phyloP scores from a whole-genome alignment of 2,329 filamentous ascomycete genomes.

The Phoma sp. region DNA sequence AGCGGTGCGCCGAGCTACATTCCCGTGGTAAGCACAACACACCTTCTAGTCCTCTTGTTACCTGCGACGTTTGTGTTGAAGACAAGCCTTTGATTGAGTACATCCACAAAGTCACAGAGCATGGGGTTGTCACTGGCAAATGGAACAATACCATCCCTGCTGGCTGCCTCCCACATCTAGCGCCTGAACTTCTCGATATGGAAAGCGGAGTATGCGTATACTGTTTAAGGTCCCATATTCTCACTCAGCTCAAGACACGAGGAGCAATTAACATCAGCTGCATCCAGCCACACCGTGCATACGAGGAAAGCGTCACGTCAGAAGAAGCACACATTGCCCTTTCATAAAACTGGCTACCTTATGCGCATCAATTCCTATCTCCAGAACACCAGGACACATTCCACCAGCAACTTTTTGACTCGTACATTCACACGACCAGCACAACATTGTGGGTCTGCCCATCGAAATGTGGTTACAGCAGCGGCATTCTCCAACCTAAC shows the following conservation, averaged over 20 bases:
- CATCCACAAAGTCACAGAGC: neutral
- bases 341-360: neutral
- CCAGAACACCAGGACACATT: neutral
- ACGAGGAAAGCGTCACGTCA: neutral
- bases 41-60: neutral
- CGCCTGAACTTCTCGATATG: neutral
- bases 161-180: constrained; percentile 5
- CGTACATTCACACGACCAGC: neutral
- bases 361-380: neutral
- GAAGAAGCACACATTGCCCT: neutral
- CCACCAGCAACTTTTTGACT: neutral
- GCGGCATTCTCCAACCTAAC: neutral
- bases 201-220: neutral
- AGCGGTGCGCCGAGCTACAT: neutral
- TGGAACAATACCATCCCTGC: neutral
- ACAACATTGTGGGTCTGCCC: neutral
- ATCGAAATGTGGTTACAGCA: neutral
- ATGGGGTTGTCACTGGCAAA: neutral
- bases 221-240: constrained; percentile 1
- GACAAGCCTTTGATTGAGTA: constrained; percentile 1
- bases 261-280: constrained; percentile 6
- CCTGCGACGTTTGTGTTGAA: neutral
- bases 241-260: neutral
- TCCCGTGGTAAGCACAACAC: neutral
- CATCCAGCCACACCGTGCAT: neutral